A percentile compares a stretch with the other conserved stretches of the same genome.
Conservation (phyloP, 2,329 filamentous ascomycete genomes). For the Pyrenochaeta sp. region DNA sequence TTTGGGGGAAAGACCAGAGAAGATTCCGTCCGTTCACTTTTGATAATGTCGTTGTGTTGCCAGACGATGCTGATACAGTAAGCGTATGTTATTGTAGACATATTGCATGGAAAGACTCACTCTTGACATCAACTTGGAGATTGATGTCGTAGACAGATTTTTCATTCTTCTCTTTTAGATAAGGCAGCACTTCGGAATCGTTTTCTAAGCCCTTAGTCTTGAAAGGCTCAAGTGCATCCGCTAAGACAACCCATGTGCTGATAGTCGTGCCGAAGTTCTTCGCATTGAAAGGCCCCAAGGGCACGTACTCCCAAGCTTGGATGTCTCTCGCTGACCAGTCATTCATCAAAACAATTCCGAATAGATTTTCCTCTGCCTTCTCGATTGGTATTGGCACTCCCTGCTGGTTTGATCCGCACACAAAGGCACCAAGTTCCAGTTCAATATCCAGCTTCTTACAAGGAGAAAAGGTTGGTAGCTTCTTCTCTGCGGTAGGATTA, state of each 20-base stretch:
- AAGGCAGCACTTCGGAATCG: slow-evolving; percentile 65
- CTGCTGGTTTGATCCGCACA: slow-evolving; percentile 70
- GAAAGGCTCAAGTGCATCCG: slow-evolving; percentile 78
- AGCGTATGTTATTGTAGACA: slow-evolving; percentile 8
- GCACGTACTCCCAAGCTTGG: slow-evolving; percentile 85
- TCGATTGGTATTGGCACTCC: slow-evolving; percentile 70
- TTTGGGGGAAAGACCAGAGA: slow-evolving; percentile 84
- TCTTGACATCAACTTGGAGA: slow-evolving; percentile 70
- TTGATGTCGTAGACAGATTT: slow-evolving; percentile 74
- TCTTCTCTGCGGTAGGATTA: slow-evolving; percentile 68
- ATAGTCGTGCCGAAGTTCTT: slow-evolving; percentile 86
- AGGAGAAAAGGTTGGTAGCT: slow-evolving; percentile 69
- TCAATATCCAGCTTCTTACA: slow-evolving; percentile 78
- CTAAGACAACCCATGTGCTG: slow-evolving; percentile 79
- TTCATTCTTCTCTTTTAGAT: slow-evolving; percentile 68
- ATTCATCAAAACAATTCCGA: slow-evolving; percentile 83
- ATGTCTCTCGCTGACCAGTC: slow-evolving; percentile 88
- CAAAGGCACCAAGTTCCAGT: slow-evolving; percentile 79
- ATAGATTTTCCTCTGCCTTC: slow-evolving; percentile 74
- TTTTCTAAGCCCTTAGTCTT: slow-evolving; percentile 64
- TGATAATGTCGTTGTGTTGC: slow-evolving; percentile 65
- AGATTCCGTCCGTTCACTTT: slow-evolving; percentile 71
- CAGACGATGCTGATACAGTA: slow-evolving; percentile 51
- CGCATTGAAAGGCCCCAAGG: slow-evolving; percentile 80
- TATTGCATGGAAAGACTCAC: slow-evolving; percentile 32